A percentile compares a stretch with the other conserved stretches of the same genome.
Conservation (phyloP, 306 rosid species). For the Trifolium fragiferum region DNA sequence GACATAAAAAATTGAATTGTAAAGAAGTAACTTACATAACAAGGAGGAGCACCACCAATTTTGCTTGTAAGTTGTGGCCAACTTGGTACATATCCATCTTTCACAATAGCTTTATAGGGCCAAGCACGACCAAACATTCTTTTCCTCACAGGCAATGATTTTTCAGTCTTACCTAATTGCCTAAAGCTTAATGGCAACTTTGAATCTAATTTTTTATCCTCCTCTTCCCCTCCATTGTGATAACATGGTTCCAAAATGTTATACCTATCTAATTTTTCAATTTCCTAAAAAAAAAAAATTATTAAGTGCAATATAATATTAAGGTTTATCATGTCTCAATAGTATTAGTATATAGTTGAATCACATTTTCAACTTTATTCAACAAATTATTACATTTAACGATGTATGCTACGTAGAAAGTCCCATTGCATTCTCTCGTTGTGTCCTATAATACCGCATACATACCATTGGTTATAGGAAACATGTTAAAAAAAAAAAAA, state of each 20-base stretch:
- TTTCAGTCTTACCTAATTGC: slow-evolving; percentile 69
- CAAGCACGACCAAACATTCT: slow-evolving; percentile 90
- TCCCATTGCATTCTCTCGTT: too few species aligned
- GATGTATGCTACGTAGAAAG: too few species aligned
- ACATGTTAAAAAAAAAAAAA: background rate
- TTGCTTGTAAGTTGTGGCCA: slow-evolving; percentile 66
- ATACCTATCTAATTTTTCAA: slow-evolving; percentile 60
- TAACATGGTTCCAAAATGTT: slow-evolving; percentile 92
- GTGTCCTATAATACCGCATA: too few species aligned
- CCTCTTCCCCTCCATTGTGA: slow-evolving; percentile 37
- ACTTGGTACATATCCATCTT: slow-evolving; percentile 70
- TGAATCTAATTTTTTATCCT: slow-evolving; percentile 38
- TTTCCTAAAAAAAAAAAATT: slow-evolving; percentile 48
- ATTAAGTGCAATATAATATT: background rate
- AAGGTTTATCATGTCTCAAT: background rate
- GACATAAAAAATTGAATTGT: background rate
- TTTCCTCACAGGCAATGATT: slow-evolving; percentile 70
- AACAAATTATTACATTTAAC: too few species aligned
- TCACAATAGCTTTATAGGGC: slow-evolving; percentile 75
- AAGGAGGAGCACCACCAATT: slow-evolving; percentile 28
- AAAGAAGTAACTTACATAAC: too few species aligned
- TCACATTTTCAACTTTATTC: too few species aligned
- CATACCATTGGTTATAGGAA: background rate
- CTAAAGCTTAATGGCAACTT: slow-evolving; percentile 74
- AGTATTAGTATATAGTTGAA: too few species aligned